Evolutionary conservation across 2,329 filamentous ascomycete species (phyloP).

Genomic region (Teratosphaeria pseudoeucalypti): DNA sequence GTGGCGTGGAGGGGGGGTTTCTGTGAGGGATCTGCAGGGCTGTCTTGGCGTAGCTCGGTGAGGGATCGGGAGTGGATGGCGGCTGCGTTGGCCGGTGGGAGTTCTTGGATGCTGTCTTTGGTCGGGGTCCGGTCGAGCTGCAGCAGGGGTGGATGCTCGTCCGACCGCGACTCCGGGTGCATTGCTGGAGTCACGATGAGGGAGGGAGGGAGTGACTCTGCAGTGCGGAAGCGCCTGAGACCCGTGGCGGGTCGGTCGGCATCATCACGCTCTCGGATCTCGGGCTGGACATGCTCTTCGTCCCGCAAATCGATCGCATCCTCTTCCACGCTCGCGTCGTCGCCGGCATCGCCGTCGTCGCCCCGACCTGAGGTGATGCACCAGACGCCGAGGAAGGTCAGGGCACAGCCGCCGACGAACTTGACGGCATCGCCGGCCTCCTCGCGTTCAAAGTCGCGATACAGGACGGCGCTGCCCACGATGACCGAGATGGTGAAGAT

Average conservation of each 20-base stretch:
- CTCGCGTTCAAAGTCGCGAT: constrained; percentile 86
- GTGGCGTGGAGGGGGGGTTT: constrained; percentile 26
- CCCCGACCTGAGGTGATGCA: constrained; percentile 80
- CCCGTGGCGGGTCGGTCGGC: constrained; percentile 7
- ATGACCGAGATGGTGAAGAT: constrained; percentile 94
- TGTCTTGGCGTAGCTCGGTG: constrained; percentile 12
- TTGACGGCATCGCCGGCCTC: constrained; percentile 63
- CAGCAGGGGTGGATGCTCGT: neutral
- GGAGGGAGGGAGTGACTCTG: constrained; percentile 10
- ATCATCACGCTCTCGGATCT: constrained; percentile 17
- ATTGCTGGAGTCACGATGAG: constrained; percentile 13
- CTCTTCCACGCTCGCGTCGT: constrained; percentile 29
- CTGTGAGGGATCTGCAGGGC: neutral
- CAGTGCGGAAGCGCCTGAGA: constrained; percentile 9
- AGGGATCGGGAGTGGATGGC: constrained; percentile 20
- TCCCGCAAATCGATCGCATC: constrained; percentile 34
- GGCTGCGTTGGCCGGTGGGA: constrained; percentile 16
- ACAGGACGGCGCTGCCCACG: constrained; percentile 82
- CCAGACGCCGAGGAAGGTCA: constrained; percentile 96
- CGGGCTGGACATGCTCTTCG: constrained; percentile 24
- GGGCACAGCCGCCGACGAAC: constrained; percentile 78
- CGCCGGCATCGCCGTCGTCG: constrained; percentile 49
- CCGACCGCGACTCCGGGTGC: neutral
- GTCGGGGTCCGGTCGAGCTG: constrained; percentile 4
- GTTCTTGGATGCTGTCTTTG: constrained; percentile 1